Base-by-base conservation (phyloP, 305 asterid species). In the Fraxinus sp. region DNA sequence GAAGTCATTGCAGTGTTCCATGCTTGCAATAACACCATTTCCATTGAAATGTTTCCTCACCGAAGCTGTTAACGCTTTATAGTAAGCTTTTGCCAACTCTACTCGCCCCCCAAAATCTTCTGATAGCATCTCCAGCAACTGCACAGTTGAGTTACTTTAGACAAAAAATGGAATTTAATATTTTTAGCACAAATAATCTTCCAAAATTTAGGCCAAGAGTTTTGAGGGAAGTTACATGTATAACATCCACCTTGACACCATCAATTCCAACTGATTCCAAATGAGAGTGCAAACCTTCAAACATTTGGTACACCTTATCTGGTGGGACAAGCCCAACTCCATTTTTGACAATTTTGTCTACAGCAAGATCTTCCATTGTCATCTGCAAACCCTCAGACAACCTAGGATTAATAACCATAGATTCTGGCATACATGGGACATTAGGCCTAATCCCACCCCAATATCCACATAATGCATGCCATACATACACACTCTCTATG, bases 1-100 rank as follows among this genome's bases (percentile, higher is more conserved):
- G 81, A 88, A 88, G 81, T 88, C 91, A 22, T 88, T 88, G 87
- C 91, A 88, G 20, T 88, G 91, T 37, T 88, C 89, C 91, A 88
- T 88, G 83, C 91, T 88, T n/a, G 91, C 91, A 26, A 88, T 88
- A 2, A 88, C 91, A 10, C 91, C 89, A 52, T 88, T 88, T 9
- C 91, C 91, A 36, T 88, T 86, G 82, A 88, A 86, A 81, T 88
- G 91, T 0, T 83, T 88, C 72, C 79, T 86, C 46, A 88, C 89
- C 0, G 91, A 88, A n/a, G 87, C 18, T 26, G 89, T 83, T 35
- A 88, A 81, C 2, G 91, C 91, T 86, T 84, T 81, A 82, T 84
- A 88, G 73, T 88, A 88, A 35, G 89, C 88, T 78, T 88, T 86
- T 0, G 91, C 89, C 22, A 88, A 86, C 80, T 86, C 88, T 18